Base-by-base conservation (phyloP, 495 filamentous ascomycete species). In the Podospora bellae-mahoneyi region DNA sequence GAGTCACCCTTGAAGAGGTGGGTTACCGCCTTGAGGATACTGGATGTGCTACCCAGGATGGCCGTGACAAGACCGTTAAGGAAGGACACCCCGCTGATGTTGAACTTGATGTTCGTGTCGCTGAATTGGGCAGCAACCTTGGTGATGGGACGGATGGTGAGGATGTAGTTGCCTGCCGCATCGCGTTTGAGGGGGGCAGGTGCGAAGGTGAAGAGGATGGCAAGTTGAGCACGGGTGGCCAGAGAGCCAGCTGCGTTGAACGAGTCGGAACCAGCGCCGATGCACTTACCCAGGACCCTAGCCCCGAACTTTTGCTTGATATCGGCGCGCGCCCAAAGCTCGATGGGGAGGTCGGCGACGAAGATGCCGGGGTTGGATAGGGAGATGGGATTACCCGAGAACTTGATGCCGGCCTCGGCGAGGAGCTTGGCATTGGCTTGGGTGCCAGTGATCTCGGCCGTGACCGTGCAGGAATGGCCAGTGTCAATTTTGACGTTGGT, bases 291-390 rank as follows among this genome's bases (percentile, higher is more conserved):
- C 20, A 71, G 62, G 28, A 71, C 15, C 1, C 65, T 23, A n/a
- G 53, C 26, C 1, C 69, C 69, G 30, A 71, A 71, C 18, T 59
- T 65, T 62, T 71, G 61, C 55, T 59, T 56, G 59, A 71, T 48
- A 16, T 71, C 69, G 13, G 58, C 53, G 2, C 62, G 23, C 0
- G 62, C 69, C 3, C 23, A 60, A 6, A 71, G 60, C 20, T 64
- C 39, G 3, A 71, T 65, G 60, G 69, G 69, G 61, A 71, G 62
- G 26, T 71, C 69, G 4, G 69, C 69, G n/a, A 71, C 65, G 56
- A 71, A 71, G 26, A 71, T 15, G 1, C 59, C 69, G 15, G 69
- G 69, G 27, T 71, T 63, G 65, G 61, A 64, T 16, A 71, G 53
- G n/a, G 61, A 62, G 9, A 71, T 23, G 18, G 69, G 69, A 44